phyloP scores from a whole-genome alignment of 495 filamentous ascomycete genomes.

The Penicillium turbatum region DNA sequence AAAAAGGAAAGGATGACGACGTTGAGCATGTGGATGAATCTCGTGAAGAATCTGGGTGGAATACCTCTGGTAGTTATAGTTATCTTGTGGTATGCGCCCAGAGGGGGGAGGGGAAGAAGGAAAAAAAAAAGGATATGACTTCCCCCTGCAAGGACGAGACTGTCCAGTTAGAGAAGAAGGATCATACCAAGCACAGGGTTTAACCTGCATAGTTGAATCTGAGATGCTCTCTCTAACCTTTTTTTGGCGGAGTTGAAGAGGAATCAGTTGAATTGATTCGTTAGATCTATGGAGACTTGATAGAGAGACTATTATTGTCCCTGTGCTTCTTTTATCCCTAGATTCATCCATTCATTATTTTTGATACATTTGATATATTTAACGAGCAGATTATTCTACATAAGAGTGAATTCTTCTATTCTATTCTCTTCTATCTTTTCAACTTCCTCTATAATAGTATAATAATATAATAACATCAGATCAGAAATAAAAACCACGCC shows the following conservation, averaged over 20 bases:
- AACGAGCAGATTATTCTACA: no score
- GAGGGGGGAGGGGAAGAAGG: constrained; percentile 12
- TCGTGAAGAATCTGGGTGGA: constrained; percentile 36
- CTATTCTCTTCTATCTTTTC: no score
- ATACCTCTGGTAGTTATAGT: constrained; percentile 32
- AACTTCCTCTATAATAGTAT: no score
- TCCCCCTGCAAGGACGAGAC: constrained; percentile 21
- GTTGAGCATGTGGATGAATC: constrained; percentile 37
- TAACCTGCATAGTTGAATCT: constrained; percentile 32
- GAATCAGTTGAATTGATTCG: neutral
- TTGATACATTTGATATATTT: no score
- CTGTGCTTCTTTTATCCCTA: constrained; percentile 19
- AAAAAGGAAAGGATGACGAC: constrained; percentile 27
- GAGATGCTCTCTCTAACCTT: constrained; percentile 23
- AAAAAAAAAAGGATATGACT: neutral
- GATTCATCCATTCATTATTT: constrained; percentile 16
- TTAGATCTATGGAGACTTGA: constrained; percentile 8
- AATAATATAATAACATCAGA: no score
- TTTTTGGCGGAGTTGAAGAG: constrained; percentile 22
- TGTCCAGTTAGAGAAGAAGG: constrained; percentile 18
- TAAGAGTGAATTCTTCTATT: no score
- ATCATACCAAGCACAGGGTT: constrained; percentile 10
- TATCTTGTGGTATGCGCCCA: constrained; percentile 30
- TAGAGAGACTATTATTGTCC: constrained; percentile 6
- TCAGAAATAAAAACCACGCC: no score